Evolutionary conservation across 2,329 filamentous ascomycete species (phyloP).

Genomic region (Aureobasidium musti): DNA sequence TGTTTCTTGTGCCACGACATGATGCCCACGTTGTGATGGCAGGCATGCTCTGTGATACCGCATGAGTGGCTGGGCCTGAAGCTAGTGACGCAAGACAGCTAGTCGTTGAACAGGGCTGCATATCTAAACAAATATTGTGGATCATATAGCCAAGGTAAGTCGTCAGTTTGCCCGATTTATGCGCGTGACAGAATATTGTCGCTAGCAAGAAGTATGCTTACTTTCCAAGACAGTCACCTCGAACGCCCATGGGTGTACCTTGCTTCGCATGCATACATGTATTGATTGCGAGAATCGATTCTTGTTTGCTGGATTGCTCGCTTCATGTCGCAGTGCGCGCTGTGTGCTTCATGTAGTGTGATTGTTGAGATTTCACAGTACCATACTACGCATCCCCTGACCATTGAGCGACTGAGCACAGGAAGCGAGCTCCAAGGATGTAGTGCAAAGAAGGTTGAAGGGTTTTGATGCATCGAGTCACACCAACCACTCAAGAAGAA

Average conservation of each 20-base stretch:
- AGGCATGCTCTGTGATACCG: background rate
- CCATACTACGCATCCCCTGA: background rate
- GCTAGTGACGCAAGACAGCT: constrained; percentile 12
- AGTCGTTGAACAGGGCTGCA: constrained; percentile 9
- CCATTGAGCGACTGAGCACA: background rate
- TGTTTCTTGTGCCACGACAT: background rate
- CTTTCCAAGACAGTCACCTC: background rate
- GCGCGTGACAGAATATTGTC: constrained; percentile 3
- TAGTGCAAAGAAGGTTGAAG: background rate
- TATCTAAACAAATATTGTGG: background rate
- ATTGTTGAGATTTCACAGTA: constrained; percentile 14
- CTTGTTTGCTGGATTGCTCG: constrained; percentile 6
- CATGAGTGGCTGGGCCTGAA: background rate
- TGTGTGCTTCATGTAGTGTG: constrained; percentile 8
- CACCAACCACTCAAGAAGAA: background rate
- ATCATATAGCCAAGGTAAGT: background rate
- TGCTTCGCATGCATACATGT: constrained; percentile 3
- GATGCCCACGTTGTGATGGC: constrained; percentile 24
- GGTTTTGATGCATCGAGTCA: background rate
- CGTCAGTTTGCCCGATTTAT: background rate
- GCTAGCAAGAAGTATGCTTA: background rate
- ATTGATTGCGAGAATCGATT: background rate
- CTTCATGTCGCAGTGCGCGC: background rate
- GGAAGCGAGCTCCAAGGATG: background rate
- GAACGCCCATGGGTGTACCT: background rate